Percentiles rank a stretch among this genome's conserved stretches.
phyloP scores from a whole-genome alignment of 495 filamentous ascomycete species.

The Tuber borchii region DNA sequence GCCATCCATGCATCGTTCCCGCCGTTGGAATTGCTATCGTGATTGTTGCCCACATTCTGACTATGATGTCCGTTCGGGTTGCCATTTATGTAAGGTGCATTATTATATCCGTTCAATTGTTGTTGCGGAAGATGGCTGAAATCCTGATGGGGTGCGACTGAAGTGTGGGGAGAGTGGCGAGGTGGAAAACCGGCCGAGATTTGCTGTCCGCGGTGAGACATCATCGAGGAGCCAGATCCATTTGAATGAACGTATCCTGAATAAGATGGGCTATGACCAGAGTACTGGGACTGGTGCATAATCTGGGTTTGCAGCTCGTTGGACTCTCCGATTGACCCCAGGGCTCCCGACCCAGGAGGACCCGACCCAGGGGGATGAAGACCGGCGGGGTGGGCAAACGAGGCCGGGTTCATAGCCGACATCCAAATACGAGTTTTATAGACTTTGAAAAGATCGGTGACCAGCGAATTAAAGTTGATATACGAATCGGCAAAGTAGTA shows the following conservation, averaged over 20 bases:
- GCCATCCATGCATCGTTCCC: conserved; percentile 37
- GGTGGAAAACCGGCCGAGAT: conserved; percentile 28
- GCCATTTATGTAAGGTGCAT: conserved; percentile 34
- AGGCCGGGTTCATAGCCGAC: conserved; percentile 97
- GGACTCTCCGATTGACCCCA: conserved; percentile 10
- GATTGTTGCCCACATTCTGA: conserved; percentile 28
- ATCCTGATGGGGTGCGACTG: conserved; percentile 34
- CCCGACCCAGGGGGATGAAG: conserved; percentile 53
- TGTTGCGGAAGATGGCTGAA: conserved; percentile 39
- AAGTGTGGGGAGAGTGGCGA: conserved; percentile 30
- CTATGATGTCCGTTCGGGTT: conserved; percentile 23
- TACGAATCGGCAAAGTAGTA: conserved; percentile 98
- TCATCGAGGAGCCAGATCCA: conserved; percentile 28
- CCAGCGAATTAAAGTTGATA: conserved; percentile 96
- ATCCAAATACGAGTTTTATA: conserved; percentile 99
- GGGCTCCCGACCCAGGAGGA: conserved; percentile 16
- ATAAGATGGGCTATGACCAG: conserved; percentile 27
- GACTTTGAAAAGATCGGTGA: conserved; percentile 95
- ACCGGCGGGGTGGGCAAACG: conserved; percentile 78
- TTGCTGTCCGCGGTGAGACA: conserved; percentile 24
- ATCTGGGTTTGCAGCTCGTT: conserved; percentile 30
- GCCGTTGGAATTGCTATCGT: conserved; percentile 21
- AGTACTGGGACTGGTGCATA: conserved; percentile 36
- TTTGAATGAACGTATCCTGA: conserved; percentile 20
- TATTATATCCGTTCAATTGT: conserved; percentile 36